Evolutionary conservation across 352 stramenopile species (phyloP).

Genomic region (Thraustotheca clavata): DNA sequence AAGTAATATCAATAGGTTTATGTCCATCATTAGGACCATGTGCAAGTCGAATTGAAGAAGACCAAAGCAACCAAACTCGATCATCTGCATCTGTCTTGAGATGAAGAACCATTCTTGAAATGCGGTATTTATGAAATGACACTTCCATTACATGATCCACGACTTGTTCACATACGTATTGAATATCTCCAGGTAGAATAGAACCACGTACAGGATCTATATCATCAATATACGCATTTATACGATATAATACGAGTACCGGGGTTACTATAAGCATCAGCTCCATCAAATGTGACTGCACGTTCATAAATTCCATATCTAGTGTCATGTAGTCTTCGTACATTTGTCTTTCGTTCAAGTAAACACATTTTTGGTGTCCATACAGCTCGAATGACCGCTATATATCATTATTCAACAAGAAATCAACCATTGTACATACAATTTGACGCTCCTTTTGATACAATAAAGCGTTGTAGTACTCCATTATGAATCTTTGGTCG

Average conservation of each 20-base stretch:
- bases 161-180: constrained; percentile 88
- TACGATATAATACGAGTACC: background rate
- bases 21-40: constrained; percentile 2
- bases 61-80: constrained; percentile 92
- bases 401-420: background rate
- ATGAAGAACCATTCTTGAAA: constrained; percentile 92
- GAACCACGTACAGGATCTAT: constrained; percentile 84
- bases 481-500: constrained; percentile 85
- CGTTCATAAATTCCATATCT: constrained; percentile 91
- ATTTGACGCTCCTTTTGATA: constrained; percentile 88
- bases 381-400: constrained; percentile 75
- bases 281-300: constrained; percentile 92
- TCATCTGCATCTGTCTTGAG: constrained; percentile 93
- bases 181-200: constrained; percentile 83
- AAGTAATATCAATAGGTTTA: constrained; percentile 52
- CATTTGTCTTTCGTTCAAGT: constrained; percentile 87
- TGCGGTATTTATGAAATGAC: constrained; percentile 85
- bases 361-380: constrained; percentile 95
- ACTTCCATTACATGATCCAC: constrained; percentile 90
- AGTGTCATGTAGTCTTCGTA: constrained; percentile 83
- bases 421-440: constrained; percentile 20
- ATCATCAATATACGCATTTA: background rate
- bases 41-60: constrained; percentile 81
- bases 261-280: constrained; percentile 76
- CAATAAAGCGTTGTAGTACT: constrained; percentile 92